These are phyloP conservation scores for Trichoderma brevicompactum DNA, from an alignment of 2,329 filamentous ascomycete species.

Conservation along the genomic window DNA sequence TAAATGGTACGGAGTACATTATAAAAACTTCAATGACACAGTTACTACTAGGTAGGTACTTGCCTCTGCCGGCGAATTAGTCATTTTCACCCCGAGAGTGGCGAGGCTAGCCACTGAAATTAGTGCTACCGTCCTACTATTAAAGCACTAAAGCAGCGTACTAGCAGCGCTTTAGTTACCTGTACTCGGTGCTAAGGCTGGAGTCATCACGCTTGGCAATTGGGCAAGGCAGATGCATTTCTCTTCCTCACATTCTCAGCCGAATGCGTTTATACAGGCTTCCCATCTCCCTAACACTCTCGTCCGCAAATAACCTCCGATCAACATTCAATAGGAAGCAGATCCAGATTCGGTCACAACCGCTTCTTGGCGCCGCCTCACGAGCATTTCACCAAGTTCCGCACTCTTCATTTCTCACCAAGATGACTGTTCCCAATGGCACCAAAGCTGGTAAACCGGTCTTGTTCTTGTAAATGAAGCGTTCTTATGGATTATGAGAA, in stretches of 20 bases:
- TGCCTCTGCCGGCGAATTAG: too few species aligned
- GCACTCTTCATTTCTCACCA: slow-evolving; percentile 3
- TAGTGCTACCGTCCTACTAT: too few species aligned
- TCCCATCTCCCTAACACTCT: not conserved
- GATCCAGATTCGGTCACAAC: not conserved
- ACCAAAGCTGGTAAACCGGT: slow-evolving; percentile 44
- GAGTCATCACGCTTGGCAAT: too few species aligned
- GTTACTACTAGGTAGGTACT: too few species aligned
- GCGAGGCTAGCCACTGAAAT: too few species aligned
- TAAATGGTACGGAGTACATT: too few species aligned
- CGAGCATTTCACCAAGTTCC: slow-evolving; percentile 23
- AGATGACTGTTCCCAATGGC: slow-evolving; percentile 44
- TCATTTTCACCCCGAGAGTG: too few species aligned
- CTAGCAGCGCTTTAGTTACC: too few species aligned
- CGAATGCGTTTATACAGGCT: slow-evolving; percentile 15
- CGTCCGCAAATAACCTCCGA: not conserved
- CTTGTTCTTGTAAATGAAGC: slow-evolving; percentile 48
- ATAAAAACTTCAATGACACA: too few species aligned
- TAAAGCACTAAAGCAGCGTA: too few species aligned
- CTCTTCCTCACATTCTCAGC: slow-evolving; percentile 8
- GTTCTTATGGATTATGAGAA: not conserved
- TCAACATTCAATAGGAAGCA: not conserved
- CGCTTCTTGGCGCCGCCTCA: not conserved
- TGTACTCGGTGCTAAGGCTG: too few species aligned
- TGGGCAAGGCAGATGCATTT: not conserved